Evolutionary conservation across 495 filamentous ascomycete genomes (phyloP).

Genomic region (Cladorrhinum samala): DNA sequence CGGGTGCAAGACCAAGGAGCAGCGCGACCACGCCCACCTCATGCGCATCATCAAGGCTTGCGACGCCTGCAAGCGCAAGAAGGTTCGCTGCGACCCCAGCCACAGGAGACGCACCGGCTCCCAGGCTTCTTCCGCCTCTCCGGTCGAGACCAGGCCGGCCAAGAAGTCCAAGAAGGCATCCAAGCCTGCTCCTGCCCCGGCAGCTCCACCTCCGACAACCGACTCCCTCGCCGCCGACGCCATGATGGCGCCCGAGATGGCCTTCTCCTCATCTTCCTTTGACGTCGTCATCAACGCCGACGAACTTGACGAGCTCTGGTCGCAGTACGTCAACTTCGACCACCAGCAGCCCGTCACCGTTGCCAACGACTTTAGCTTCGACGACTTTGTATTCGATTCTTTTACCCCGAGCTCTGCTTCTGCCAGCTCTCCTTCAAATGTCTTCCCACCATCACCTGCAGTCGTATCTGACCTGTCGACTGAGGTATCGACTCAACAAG

Average conservation of each 20-base stretch:
- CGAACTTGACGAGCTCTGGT: slow-evolving; percentile 27
- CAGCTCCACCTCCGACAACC: neutral
- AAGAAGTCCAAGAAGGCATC: slow-evolving; percentile 37
- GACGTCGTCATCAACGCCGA: slow-evolving; percentile 9
- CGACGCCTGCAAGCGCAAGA: slow-evolving; percentile 49
- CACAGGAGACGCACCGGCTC: slow-evolving; percentile 39
- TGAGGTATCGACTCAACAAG: slow-evolving; percentile 14
- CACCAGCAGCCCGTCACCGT: slow-evolving; percentile 27
- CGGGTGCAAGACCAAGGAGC: slow-evolving; percentile 56
- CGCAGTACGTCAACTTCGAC: slow-evolving; percentile 30
- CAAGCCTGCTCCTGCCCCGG: slow-evolving; percentile 16
- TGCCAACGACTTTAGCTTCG: slow-evolving; percentile 13
- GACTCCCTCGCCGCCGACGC: slow-evolving; percentile 11
- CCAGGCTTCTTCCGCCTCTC: slow-evolving; percentile 23
- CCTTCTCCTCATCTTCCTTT: slow-evolving; percentile 13
- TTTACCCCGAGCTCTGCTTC: slow-evolving; percentile 34
- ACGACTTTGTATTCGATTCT: slow-evolving; percentile 36
- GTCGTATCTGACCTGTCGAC: slow-evolving; percentile 14
- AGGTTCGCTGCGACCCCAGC: slow-evolving; percentile 48
- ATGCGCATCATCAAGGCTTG: slow-evolving; percentile 57
- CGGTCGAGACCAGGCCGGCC: slow-evolving; percentile 26
- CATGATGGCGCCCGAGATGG: slow-evolving; percentile 15
- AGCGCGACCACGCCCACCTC: slow-evolving; percentile 52
- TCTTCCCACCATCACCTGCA: slow-evolving; percentile 28
- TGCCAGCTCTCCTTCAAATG: slow-evolving; percentile 32